Evolutionary conservation across 1,139 yeast genomes (phyloP).

Genomic region (Casaregolazyma suthepensis): DNA sequence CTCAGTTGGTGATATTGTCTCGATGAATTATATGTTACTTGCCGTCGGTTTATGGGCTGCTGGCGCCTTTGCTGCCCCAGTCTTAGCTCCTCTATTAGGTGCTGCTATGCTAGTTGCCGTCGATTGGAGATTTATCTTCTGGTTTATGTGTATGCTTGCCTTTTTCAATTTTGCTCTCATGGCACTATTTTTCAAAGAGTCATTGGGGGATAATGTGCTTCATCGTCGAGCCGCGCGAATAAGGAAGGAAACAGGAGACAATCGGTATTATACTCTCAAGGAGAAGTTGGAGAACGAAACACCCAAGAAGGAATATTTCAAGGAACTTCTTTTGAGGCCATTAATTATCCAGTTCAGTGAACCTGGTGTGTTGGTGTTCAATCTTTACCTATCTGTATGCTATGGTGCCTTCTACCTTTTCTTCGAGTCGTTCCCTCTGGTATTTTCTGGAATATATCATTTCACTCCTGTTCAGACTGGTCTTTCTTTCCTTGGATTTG

Average conservation of each 20-base stretch:
- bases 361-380: slow-evolving; percentile 31
- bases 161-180: slow-evolving; percentile 36
- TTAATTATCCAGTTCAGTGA: slow-evolving; percentile 35
- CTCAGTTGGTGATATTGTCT: slow-evolving; percentile 55
- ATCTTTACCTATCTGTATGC: slow-evolving; percentile 47
- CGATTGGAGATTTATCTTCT: slow-evolving; percentile 38
- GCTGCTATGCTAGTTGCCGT: slow-evolving; percentile 42
- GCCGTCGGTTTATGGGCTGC: slow-evolving; percentile 45
- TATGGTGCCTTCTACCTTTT: slow-evolving; percentile 52
- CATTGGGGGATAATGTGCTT: slow-evolving; percentile 42
- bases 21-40: slow-evolving; percentile 17
- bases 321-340: slow-evolving; percentile 45
- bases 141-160: slow-evolving; percentile 40
- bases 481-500: slow-evolving; percentile 39
- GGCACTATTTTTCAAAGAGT: slow-evolving; percentile 44
- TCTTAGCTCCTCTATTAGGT: slow-evolving; percentile 63
- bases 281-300: slow-evolving; percentile 17
- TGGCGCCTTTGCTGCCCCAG: slow-evolving; percentile 55
- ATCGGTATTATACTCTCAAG: slow-evolving; percentile 30
- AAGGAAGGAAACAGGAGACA: slow-evolving; percentile 43
- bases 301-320: background rate
- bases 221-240: slow-evolving; percentile 44
- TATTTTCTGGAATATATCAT: slow-evolving; percentile 39
- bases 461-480: slow-evolving; percentile 49
- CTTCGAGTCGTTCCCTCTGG: slow-evolving; percentile 59